These are phyloP conservation scores for Hirsutella rhossiliensis DNA, from an alignment of 2,329 filamentous ascomycete genomes.

Conservation along the genomic window DNA sequence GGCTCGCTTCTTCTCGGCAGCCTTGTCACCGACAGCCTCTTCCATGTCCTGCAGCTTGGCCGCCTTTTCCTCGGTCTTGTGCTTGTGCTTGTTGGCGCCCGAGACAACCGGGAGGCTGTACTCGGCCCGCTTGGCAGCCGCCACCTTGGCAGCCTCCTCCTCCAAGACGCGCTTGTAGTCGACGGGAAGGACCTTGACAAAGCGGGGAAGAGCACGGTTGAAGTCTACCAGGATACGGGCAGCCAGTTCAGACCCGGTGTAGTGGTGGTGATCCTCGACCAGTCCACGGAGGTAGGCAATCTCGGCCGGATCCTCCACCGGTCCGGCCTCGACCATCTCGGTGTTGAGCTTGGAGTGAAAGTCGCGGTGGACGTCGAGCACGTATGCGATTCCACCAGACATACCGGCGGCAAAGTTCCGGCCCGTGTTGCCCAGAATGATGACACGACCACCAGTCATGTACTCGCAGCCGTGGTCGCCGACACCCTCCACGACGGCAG, in stretches of 20 bases:
- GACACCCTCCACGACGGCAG: constrained; percentile 89
- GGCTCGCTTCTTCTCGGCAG: constrained; percentile 79
- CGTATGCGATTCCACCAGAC: constrained; percentile 94
- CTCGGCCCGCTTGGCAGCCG: constrained; percentile 71
- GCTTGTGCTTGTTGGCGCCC: constrained; percentile 45
- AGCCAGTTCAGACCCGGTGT: constrained; percentile 90
- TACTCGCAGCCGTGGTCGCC: constrained; percentile 97
- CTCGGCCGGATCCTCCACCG: constrained; percentile 73
- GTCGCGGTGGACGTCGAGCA: constrained; percentile 80
- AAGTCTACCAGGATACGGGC: constrained; percentile 93
- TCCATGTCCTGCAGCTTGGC: constrained; percentile 74
- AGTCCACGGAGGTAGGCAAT: constrained; percentile 83
- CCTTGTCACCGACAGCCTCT: constrained; percentile 74
- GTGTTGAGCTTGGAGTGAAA: constrained; percentile 90
- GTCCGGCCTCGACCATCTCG: constrained; percentile 90
- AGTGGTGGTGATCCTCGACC: constrained; percentile 95
- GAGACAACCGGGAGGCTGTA: constrained; percentile 70
- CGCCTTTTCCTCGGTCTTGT: constrained; percentile 55
- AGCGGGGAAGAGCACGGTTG: constrained; percentile 76
- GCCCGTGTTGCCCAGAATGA: constrained; percentile 78
- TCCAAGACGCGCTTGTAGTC: constrained; percentile 91
- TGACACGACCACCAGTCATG: constrained; percentile 90
- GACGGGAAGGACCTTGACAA: constrained; percentile 85
- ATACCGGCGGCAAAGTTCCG: constrained; percentile 98
- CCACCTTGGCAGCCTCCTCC: constrained; percentile 77